Conservation (phyloP, 441 rosid genomes). For the Erysimum cheiri region DNA sequence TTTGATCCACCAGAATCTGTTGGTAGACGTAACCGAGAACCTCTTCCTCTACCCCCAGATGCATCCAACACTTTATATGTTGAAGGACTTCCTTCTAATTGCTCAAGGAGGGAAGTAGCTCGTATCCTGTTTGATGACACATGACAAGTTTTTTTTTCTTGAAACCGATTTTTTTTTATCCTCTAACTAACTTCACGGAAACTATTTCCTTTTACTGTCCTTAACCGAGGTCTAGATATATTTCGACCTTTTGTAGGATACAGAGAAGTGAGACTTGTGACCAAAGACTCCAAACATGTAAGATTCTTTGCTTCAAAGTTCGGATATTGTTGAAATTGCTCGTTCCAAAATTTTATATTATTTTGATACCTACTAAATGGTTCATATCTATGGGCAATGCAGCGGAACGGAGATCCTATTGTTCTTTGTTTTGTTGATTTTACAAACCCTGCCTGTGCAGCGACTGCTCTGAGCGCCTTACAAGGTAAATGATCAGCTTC, state of each 20-base stretch:
- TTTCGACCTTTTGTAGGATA: slow-evolving; percentile 94
- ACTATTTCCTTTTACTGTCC: slow-evolving; percentile 38
- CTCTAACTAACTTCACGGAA: neutral
- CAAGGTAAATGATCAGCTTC: slow-evolving; percentile 61
- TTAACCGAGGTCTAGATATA: slow-evolving; percentile 63
- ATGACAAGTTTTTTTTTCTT: slow-evolving; percentile 13
- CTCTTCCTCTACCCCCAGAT: slow-evolving; percentile 78
- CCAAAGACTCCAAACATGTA: slow-evolving; percentile 81
- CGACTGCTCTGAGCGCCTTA: slow-evolving; percentile 87
- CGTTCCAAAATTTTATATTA: neutral
- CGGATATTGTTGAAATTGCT: neutral
- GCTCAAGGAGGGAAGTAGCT: slow-evolving; percentile 87
- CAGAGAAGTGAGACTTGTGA: slow-evolving; percentile 83
- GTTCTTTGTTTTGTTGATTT: slow-evolving; percentile 92
- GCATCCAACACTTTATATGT: slow-evolving; percentile 89
- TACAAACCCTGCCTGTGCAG: slow-evolving; percentile 82
- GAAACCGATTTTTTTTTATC: slow-evolving; percentile 19
- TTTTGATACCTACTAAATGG: slow-evolving; percentile 9
- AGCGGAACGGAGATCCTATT: slow-evolving; percentile 84
- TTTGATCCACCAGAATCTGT: slow-evolving; percentile 51
- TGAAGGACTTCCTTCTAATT: slow-evolving; percentile 86
- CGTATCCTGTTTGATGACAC: slow-evolving; percentile 70
- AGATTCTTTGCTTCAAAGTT: slow-evolving; percentile 37
- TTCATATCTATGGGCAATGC: slow-evolving; percentile 41
- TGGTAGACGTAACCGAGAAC: slow-evolving; percentile 64